Conservation (phyloP, 208 protist species). For the Acanthamoeba healyi region DNA sequence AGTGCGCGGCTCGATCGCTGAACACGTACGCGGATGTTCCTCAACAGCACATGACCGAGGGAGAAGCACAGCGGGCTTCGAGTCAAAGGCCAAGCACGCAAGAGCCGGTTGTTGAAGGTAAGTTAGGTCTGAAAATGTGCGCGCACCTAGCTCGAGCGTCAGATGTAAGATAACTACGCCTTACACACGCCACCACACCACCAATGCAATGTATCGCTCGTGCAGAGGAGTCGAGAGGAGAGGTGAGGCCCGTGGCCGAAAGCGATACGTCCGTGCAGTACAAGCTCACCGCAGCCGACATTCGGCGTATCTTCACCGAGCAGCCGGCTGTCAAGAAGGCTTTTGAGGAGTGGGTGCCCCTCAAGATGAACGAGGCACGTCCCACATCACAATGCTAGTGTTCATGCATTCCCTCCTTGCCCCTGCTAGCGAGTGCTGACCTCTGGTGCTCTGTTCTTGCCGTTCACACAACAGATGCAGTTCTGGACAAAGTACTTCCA, state of each 20-base stretch:
- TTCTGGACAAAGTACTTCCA: constrained; percentile 72
- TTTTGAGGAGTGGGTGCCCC: constrained; percentile 38
- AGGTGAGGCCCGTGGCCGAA: not conserved
- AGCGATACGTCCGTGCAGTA: not conserved
- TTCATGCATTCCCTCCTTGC: not conserved
- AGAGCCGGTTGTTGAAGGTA: not conserved
- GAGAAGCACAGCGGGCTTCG: not conserved
- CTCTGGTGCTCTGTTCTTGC: not conserved
- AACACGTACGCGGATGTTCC: not conserved
- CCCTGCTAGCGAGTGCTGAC: not conserved
- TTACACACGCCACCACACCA: no score
- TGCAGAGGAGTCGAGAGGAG: not conserved
- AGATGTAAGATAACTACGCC: no score
- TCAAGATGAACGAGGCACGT: constrained; percentile 26
- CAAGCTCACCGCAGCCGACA: constrained; percentile 5
- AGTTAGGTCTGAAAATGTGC: no score
- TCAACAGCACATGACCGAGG: constrained; percentile 25
- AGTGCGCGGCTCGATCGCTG: not conserved
- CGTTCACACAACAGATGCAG: not conserved
- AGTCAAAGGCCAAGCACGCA: not conserved
- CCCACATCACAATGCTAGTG: not conserved
- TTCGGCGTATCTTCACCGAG: constrained; percentile 27
- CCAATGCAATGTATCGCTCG: not conserved
- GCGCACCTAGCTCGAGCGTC: no score
- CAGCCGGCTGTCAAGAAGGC: constrained; percentile 36